Conservation (phyloP, 495 filamentous ascomycete species). For the Penicillium manginii region DNA sequence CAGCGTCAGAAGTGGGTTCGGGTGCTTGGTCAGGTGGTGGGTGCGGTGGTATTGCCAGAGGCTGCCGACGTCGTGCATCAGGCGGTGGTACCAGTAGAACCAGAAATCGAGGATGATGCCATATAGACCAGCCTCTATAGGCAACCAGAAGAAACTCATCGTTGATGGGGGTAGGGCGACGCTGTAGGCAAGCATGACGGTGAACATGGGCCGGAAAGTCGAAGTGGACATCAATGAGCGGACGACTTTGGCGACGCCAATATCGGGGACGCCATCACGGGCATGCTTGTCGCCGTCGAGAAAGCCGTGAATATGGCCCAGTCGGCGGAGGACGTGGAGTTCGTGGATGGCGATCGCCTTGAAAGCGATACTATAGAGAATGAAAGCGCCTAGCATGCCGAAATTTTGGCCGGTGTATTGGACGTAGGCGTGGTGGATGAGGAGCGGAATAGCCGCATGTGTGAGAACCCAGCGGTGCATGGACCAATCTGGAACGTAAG, state of each 20-base stretch:
- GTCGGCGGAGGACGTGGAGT: conserved; percentile 33
- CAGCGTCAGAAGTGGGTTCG: conserved; percentile 38
- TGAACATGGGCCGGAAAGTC: conserved; percentile 39
- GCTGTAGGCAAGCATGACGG: conserved; percentile 36
- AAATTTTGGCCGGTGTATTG: conserved; percentile 30
- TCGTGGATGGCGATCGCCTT: conserved; percentile 38
- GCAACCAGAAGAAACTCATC: conserved; percentile 36
- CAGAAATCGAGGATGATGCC: conserved; percentile 46
- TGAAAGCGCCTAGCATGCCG: conserved; percentile 27
- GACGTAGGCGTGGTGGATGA: conserved; percentile 36
- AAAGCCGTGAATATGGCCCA: conserved; percentile 38
- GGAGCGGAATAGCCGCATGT: conserved; percentile 29
- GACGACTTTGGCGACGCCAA: conserved; percentile 37
- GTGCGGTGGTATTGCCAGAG: conserved; percentile 48
- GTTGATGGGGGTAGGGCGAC: conserved; percentile 17
- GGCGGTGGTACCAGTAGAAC: conserved; percentile 48
- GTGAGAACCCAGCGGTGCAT: conserved; percentile 37
- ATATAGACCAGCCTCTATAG: conserved; percentile 37
- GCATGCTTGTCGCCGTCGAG: conserved; percentile 43
- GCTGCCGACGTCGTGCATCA: conserved; percentile 36
- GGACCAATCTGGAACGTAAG: conserved; percentile 35
- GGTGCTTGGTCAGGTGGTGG: conserved; percentile 46
- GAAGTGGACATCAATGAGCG: conserved; percentile 33
- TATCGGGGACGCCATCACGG: conserved; percentile 42
- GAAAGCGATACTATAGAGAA: conserved; percentile 34